These are phyloP conservation scores for Hymenoscyphus repandus DNA, from an alignment of 2,329 filamentous ascomycete species.

Conservation along the genomic window DNA sequence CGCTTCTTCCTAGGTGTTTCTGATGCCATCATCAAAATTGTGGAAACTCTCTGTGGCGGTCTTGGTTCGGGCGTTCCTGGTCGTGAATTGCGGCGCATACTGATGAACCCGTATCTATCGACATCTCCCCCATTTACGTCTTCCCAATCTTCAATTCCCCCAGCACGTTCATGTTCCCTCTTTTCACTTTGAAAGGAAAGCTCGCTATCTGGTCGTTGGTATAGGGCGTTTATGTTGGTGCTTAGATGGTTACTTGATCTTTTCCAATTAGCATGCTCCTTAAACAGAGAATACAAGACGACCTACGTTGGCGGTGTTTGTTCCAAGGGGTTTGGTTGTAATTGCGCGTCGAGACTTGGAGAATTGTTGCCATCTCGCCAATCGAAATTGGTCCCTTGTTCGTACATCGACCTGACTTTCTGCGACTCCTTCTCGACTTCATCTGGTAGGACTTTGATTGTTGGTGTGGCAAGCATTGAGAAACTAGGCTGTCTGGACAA, in stretches of 20 bases:
- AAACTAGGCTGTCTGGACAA: constrained; percentile 25
- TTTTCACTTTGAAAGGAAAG: constrained; percentile 27
- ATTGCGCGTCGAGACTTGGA: not conserved
- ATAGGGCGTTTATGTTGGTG: constrained; percentile 8
- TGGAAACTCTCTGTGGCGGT: constrained; percentile 30
- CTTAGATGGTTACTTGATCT: constrained; percentile 19
- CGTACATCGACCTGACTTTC: constrained; percentile 33
- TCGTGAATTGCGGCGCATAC: constrained; percentile 36
- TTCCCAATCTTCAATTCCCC: constrained; percentile 63
- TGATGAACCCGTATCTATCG: constrained; percentile 66
- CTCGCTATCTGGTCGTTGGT: constrained; percentile 20
- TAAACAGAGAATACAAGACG: not conserved
- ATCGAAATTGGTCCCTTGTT: constrained; percentile 22
- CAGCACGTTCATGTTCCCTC: constrained; percentile 43
- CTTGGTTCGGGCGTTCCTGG: constrained; percentile 34
- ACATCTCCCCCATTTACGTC: constrained; percentile 56
- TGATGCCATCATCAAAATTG: constrained; percentile 27
- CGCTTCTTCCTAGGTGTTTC: constrained; percentile 28
- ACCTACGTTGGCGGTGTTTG: constrained; percentile 10
- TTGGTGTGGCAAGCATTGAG: constrained; percentile 26
- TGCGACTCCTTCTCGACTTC: constrained; percentile 31
- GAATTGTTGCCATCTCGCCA: constrained; percentile 22
- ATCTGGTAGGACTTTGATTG: constrained; percentile 23
- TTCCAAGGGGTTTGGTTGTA: not conserved
- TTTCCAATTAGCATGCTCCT: constrained; percentile 14